phyloP scores from a whole-genome alignment of 2,329 filamentous ascomycete genomes.

The Microthyrium microscopicum region DNA sequence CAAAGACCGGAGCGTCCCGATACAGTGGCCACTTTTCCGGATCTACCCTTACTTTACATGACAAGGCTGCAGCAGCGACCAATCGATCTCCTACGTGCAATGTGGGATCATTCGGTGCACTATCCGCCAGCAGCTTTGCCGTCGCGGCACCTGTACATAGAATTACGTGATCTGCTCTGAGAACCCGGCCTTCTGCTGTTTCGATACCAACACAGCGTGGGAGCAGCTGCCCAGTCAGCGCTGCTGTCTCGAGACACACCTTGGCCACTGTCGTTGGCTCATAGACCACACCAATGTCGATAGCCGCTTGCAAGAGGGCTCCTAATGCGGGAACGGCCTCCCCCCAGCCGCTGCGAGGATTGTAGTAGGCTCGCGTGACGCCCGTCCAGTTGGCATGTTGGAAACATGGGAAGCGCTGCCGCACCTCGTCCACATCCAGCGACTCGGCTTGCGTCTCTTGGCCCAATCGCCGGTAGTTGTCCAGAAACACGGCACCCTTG shows the following conservation, averaged over 20 bases:
- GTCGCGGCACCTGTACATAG: slow-evolving; percentile 27
- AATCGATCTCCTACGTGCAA: slow-evolving; percentile 38
- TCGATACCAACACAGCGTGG: slow-evolving; percentile 27
- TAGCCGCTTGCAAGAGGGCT: slow-evolving; percentile 34
- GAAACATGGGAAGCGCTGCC: slow-evolving; percentile 40
- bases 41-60: slow-evolving; percentile 23
- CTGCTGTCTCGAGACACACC: slow-evolving; percentile 31
- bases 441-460: slow-evolving; percentile 29
- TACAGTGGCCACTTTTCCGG: neutral
- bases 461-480: slow-evolving; percentile 33
- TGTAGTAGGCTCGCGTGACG: slow-evolving; percentile 42
- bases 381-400: slow-evolving; percentile 42
- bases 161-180: slow-evolving; percentile 20
- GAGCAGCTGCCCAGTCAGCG: too few species aligned
- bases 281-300: slow-evolving; percentile 43
- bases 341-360: slow-evolving; percentile 45
- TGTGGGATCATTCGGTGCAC: slow-evolving; percentile 31
- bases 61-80: slow-evolving; percentile 38
- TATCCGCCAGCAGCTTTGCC: slow-evolving; percentile 28
- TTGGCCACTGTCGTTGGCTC: slow-evolving; percentile 34
- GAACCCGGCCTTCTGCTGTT: slow-evolving; percentile 19
- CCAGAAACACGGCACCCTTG: slow-evolving; percentile 31
- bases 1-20: slow-evolving; percentile 39
- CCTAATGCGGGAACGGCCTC: slow-evolving; percentile 41
- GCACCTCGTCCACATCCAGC: slow-evolving; percentile 35